These are phyloP conservation scores for Lagenidium giganteum DNA, from an alignment of 352 stramenopile genomes.

Conservation along the genomic window DNA sequence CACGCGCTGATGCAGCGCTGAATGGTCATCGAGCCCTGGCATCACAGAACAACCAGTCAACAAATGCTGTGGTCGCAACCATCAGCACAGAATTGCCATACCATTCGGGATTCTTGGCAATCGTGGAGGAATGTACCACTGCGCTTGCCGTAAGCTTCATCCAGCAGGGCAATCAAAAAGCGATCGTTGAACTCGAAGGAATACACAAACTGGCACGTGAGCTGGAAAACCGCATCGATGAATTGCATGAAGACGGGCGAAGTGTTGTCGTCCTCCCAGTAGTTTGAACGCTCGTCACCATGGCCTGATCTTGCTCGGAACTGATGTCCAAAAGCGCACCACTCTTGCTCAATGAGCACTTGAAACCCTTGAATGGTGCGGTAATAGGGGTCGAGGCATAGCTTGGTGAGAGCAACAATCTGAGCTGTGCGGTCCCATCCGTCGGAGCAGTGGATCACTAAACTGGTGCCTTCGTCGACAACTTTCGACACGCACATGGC, in stretches of 20 bases:
- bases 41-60: slow-evolving; percentile 1
- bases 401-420: slow-evolving; percentile 92
- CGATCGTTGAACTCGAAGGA: slow-evolving; percentile 98
- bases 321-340: slow-evolving; percentile 98
- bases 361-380: slow-evolving; percentile 95
- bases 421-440: slow-evolving; percentile 99
- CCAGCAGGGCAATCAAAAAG: slow-evolving; percentile 90
- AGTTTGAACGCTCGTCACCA: slow-evolving; percentile 47
- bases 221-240: slow-evolving; percentile 97
- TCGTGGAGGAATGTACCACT: slow-evolving; percentile 98
- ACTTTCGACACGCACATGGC: slow-evolving; percentile 89
- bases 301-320: slow-evolving; percentile 91
- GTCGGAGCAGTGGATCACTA: slow-evolving; percentile 98
- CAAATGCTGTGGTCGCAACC: neutral
- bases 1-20: slow-evolving; percentile 62
- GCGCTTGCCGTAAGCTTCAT: slow-evolving; percentile 95
- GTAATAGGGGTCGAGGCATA: slow-evolving; percentile 98
- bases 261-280: slow-evolving; percentile 94
- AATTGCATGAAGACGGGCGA: slow-evolving; percentile 99
- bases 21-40: slow-evolving; percentile 49
- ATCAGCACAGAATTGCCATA: slow-evolving; percentile 16
- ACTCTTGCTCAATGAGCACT: slow-evolving; percentile 98
- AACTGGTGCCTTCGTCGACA: slow-evolving; percentile 82
- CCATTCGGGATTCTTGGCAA: slow-evolving; percentile 87
- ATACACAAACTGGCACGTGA: slow-evolving; percentile 94